phyloP scores from a whole-genome alignment of 2,329 filamentous ascomycete genomes.

The Dactylellina leptospora region DNA sequence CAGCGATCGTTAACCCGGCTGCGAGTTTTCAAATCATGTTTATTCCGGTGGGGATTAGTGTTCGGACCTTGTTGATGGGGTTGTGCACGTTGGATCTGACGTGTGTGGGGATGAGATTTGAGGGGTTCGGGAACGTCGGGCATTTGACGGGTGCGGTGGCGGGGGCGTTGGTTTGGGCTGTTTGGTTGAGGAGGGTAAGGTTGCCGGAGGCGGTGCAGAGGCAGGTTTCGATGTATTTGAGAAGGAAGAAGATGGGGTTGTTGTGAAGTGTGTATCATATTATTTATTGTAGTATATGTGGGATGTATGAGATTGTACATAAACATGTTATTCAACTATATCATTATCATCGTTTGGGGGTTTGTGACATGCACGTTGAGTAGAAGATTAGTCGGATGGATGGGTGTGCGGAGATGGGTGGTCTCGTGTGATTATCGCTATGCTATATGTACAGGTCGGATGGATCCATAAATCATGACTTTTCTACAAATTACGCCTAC shows the following conservation, averaged over 20 bases:
- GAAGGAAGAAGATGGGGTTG: constrained; percentile 42
- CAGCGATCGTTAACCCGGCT: constrained; percentile 43
- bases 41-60: constrained; percentile 41
- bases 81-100: constrained; percentile 25
- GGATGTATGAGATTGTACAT: neutral
- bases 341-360: too few relatives aligned
- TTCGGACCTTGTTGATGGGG: constrained; percentile 45
- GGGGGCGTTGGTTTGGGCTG: constrained; percentile 30
- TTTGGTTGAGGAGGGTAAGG: constrained; percentile 47
- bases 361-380: too few relatives aligned
- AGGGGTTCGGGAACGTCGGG: constrained; percentile 24
- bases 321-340: neutral
- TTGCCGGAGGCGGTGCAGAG: constrained; percentile 40
- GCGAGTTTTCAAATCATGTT: constrained; percentile 51
- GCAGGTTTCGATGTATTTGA: constrained; percentile 44
- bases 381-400: too few relatives aligned
- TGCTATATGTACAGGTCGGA: constrained; percentile 47
- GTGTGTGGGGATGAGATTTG: constrained; percentile 18
- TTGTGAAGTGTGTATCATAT: neutral
- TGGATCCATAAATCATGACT: neutral
- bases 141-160: constrained; percentile 39
- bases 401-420: constrained; percentile 40
- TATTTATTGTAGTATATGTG: constrained; percentile 11
- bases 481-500: constrained; percentile 64
- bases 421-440: constrained; percentile 12